phyloP scores from a whole-genome alignment of 148 eudicot genomes.

The Rhododendron williamsianum region DNA sequence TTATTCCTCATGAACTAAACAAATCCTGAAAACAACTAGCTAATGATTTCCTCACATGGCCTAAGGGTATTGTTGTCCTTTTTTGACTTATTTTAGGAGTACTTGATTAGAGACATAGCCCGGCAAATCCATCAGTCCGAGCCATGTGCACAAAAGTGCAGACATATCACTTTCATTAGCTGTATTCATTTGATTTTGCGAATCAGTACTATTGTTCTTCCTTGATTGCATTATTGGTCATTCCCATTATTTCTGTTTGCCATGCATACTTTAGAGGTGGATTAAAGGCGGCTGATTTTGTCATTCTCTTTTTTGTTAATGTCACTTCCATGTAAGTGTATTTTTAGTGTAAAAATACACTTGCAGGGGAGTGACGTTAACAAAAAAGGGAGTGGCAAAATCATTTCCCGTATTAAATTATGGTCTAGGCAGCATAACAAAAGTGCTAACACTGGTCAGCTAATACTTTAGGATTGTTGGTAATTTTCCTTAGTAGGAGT shows the following conservation, averaged over 20 bases:
- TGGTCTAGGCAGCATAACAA: not conserved
- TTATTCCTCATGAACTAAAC: not conserved
- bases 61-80: not conserved
- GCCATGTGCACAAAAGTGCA: constrained; percentile 9
- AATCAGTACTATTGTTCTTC: not conserved
- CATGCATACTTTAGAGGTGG: not conserved
- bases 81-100: too few relatives aligned
- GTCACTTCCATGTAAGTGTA: too few relatives aligned
- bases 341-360: too few relatives aligned
- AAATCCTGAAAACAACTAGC: not conserved
- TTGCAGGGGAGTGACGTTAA: too few relatives aligned
- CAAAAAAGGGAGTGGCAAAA: too few relatives aligned
- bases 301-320: too few relatives aligned
- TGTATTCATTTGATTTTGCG: not conserved
- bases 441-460: not conserved
- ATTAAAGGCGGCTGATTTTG: not conserved
- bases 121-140: not conserved
- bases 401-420: not conserved
- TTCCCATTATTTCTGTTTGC: not conserved
- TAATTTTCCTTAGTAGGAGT: not conserved
- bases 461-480: not conserved
- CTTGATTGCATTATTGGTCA: not conserved
- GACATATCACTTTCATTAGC: constrained; percentile 4
- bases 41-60: not conserved
- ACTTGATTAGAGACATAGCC: too few relatives aligned